Evolutionary conservation across 2,329 filamentous ascomycete species (phyloP), one percentile per base, ranked within the genome.

Genomic region (Bimuria novae-zelandiae): DNA sequence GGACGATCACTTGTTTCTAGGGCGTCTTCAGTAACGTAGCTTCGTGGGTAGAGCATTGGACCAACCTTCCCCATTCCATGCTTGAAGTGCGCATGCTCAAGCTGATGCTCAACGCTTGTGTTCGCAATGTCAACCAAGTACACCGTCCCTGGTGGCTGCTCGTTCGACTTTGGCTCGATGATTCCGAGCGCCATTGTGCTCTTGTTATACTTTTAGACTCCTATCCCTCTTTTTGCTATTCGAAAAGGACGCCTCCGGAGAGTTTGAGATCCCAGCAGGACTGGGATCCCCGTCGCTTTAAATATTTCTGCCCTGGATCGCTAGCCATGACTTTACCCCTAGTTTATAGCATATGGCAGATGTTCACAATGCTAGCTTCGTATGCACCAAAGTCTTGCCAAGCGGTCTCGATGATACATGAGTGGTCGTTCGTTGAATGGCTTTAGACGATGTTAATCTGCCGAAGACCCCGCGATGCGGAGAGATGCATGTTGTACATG

Each of bases 161-260:
- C 52, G 19, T 56, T 49, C 19, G 52, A 39, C n/a, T 59, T 55
- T 1, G 59, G 56, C 35, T 68, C 52, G 12, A 70, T 42, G 29
- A 70, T 65, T 41, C 67, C 67, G 22, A 69, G 59, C 45, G 65
- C 55, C 67, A 57, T 61, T 12, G 40, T 52, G 44, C 21, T 22
- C 7, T 16, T 45, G 10, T 30, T 17, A 23, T 23, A 17, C 22
- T 36, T 12, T 10, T 19, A 44, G 14, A 40, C 4, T 12, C 22
- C 19, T 3, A 19, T 4, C n/a, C n/a, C 40, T 32, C 19, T 32
- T 40, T 21, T 30, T 29, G 4, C 11, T n/a, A n/a, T 17, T n/a
- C 25, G 2, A 21, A 27, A 21, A 23, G 2, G 16, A 17, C 32
- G 29, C 11, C 25, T 12, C 27, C 22, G 6, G n/a, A n/a, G n/a